phyloP scores from a whole-genome alignment of 306 rosid species.

The Pterocarpus macrocarpus region DNA sequence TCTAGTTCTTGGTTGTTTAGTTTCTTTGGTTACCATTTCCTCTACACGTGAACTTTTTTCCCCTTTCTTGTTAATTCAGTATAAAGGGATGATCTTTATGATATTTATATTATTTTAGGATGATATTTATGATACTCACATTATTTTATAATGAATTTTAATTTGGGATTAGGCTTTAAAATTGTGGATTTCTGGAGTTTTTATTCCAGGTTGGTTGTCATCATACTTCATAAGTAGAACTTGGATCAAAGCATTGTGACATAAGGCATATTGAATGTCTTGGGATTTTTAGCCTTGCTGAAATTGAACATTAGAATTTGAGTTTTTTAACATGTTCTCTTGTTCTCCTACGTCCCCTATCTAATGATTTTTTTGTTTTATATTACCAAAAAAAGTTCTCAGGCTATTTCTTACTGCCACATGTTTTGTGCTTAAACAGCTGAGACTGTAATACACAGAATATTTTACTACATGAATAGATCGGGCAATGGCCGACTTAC shows the following conservation, averaged over 20 bases:
- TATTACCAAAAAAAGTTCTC: slow-evolving; percentile 10
- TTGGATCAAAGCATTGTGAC: not conserved
- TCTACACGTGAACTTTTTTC: not conserved
- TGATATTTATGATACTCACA: too few relatives aligned
- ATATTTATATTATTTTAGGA: not conserved
- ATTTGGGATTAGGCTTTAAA: not conserved
- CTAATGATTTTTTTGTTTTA: slow-evolving; percentile 23
- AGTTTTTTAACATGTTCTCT: slow-evolving; percentile 6
- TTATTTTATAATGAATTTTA: too few relatives aligned
- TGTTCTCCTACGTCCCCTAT: not conserved
- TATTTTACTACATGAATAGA: slow-evolving; percentile 70
- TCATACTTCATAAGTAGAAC: not conserved
- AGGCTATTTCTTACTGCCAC: slow-evolving; percentile 46
- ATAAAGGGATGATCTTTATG: not conserved
- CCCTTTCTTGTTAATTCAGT: not conserved
- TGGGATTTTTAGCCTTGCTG: slow-evolving; percentile 3
- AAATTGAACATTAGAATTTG: slow-evolving; percentile 1
- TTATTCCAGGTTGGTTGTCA: not conserved
- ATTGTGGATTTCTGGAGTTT: slow-evolving; percentile 8
- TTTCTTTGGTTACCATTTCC: slow-evolving; percentile 9
- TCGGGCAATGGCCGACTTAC: slow-evolving; percentile 71
- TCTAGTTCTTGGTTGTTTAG: slow-evolving; percentile 7
- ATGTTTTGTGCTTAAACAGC: slow-evolving; percentile 60
- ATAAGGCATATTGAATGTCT: not conserved
- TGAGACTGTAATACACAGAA: slow-evolving; percentile 71